phyloP scores from a whole-genome alignment of 108 stramenopile genomes.

The Skeletonema costatum region DNA sequence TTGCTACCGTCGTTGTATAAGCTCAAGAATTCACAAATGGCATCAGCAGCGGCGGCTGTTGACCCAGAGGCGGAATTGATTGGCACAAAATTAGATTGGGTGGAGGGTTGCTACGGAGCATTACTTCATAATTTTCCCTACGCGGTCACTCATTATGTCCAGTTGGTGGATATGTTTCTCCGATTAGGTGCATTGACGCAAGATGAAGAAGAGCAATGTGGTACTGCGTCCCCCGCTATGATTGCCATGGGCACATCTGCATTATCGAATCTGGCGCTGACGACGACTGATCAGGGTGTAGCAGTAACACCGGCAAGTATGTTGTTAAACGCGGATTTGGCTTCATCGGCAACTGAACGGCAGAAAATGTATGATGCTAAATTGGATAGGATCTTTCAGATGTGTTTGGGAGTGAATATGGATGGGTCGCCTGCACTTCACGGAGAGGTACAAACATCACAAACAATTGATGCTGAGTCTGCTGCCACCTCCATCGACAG shows the following conservation, averaged over 20 bases:
- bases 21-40: constrained; percentile 6
- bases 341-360: constrained; percentile 1
- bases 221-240: constrained; percentile 15
- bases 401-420: constrained; percentile 57
- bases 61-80: constrained; percentile 50
- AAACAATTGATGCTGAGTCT: constrained; percentile 5
- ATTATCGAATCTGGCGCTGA: constrained; percentile 6
- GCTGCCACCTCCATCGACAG: constrained; percentile 12
- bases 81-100: constrained; percentile 78
- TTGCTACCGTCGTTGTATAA: constrained; percentile 29
- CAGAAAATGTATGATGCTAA: constrained; percentile 53
- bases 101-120: constrained; percentile 75
- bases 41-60: not conserved
- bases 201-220: constrained; percentile 59
- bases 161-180: constrained; percentile 65
- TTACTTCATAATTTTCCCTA: constrained; percentile 81
- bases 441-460: constrained; percentile 10
- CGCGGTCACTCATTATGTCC: constrained; percentile 45
- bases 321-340: constrained; percentile 5
- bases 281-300: constrained; percentile 31
- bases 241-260: constrained; percentile 12
- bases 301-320: constrained; percentile 12
- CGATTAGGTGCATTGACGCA: constrained; percentile 57
- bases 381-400: constrained; percentile 57
- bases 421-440: constrained; percentile 51